Base-by-base conservation (phyloP, 1,284 basidiomycete genomes). In the Mycosarcoma mackinlayi region DNA sequence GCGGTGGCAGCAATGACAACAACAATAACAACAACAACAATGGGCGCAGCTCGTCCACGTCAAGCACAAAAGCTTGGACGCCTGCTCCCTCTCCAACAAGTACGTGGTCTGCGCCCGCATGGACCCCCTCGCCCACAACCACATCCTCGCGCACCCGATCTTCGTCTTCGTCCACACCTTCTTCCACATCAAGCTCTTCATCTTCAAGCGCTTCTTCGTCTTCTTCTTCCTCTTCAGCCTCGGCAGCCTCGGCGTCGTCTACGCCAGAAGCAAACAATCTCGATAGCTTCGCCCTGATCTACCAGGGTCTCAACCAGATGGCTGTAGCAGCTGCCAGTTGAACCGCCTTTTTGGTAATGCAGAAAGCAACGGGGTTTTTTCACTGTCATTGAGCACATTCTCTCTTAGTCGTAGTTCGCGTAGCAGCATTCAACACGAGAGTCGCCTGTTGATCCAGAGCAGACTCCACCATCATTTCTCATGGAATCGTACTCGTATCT, bases 261-360 rank as follows among this genome's bases (percentile, higher is more conserved):
- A 2, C 38, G 3, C 21, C 8, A 18, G 19, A 18, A 1, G 37
- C 59, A 9, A 56, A 62, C 47, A 71, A 71, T 51, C 50, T 71
- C 40, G 53, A 63, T 18, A 63, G 48, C 58, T 66, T 71, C 33
- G 61, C 62, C 4, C 42, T 58, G 14, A 61, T 71, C 51, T 66
- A 65, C 62, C 53, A 71, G 33, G 58, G 68, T 8, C 30, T 71
- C 23, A 65, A 66, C 18, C 49, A 58, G 3, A 58, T 71, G 58
- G 67, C 61, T n/a, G 58, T 61, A 14, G 68, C 57, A 18, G 68
- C 58, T 24, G 68, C 56, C 13, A 35, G 21, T 38, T 62, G 55
- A 38, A 2, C 5, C 25, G 10, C 8, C 11, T 6, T 14, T 5
- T 27, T n/a, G 30, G 8, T 18, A n/a, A n/a, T 14, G 5, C 13